Evolutionary conservation across 257 asterid species (phyloP).

Genomic region (Nicotiana noctiflora): DNA sequence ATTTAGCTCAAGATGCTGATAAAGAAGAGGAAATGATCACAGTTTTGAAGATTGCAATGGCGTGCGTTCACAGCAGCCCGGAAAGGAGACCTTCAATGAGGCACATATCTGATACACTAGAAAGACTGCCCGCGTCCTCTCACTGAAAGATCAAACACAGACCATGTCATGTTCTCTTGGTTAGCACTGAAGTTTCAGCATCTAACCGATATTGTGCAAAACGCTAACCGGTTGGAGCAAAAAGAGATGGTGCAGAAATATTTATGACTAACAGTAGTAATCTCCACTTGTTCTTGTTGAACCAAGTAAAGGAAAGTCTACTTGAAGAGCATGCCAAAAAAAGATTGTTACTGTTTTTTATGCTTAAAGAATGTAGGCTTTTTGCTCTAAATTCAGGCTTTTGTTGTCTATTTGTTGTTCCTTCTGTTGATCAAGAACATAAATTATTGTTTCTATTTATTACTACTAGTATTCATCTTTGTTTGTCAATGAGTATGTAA

Average conservation of each 20-base stretch:
- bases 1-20: constrained; percentile 50
- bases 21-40: constrained; percentile 82
- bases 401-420: constrained; percentile 24
- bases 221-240: not conserved
- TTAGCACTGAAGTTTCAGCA: not conserved
- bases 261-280: not conserved
- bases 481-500: not conserved
- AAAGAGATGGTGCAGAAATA: not conserved
- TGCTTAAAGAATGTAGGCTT: constrained; percentile 21
- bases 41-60: constrained; percentile 77
- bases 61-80: constrained; percentile 63
- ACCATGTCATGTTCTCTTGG: not conserved
- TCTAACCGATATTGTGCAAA: not conserved
- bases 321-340: constrained; percentile 15
- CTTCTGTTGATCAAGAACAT: constrained; percentile 9
- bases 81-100: constrained; percentile 82
- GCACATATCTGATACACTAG: constrained; percentile 57
- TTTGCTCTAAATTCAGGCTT: constrained; percentile 26
- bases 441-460: constrained; percentile 19
- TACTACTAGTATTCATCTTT: constrained; percentile 3
- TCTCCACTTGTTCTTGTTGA: constrained; percentile 13
- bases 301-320: constrained; percentile 19
- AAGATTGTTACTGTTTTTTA: constrained; percentile 9
- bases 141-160: not conserved
- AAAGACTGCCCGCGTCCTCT: constrained; percentile 39